Base-by-base conservation (phyloP, 257 asterid species). In the Solanum piurae region DNA sequence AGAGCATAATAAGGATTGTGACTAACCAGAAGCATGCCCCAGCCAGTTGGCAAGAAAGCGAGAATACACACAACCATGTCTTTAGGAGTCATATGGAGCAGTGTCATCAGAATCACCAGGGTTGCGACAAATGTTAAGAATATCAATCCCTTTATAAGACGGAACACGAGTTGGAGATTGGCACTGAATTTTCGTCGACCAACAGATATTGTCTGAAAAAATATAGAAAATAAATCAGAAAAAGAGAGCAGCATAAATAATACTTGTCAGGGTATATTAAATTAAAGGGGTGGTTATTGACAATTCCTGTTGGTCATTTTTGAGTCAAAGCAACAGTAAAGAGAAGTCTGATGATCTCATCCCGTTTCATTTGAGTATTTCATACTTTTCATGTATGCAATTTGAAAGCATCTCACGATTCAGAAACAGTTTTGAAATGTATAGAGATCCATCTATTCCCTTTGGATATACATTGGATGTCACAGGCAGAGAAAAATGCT, bases 1-100 rank as follows among this genome's bases (percentile, higher is more conserved):
- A 44, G 38, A 27, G 10, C 37, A 79, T 44, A 27, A 9, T 9
- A 46, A 18, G 7, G 85, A 88, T 16, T 46, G 42, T 66, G 46
- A 90, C 98, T 92, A 44, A 96, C 99, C 98, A 91, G 97, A 88
- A 97, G 98, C 87, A 97, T 88, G 86, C 99, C 98, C 99, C 98
- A 97, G 58, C 99, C 98, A 23, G 99, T 95, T 7, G 98, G 99
- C 97, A 97, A 90, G 97, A 97, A 97, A 88, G 95, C 99, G 18
- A 97, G 98, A 88, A 97, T 60, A 91, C 99, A 97, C 40, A 97
- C 98, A 31, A 97, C 80, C 55, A 95, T 93, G 89, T 97, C 98
- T 91, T 86, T 92, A 9, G 89, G 92, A 23, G 97, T 92, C 98
- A 97, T 95, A 90, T 91, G 94, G 25, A 97, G 94, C 25, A 97